Evolutionary conservation across 345 rosid species (phyloP), one percentile per base, ranked within the genome.

Genomic region (Punica granatum): DNA sequence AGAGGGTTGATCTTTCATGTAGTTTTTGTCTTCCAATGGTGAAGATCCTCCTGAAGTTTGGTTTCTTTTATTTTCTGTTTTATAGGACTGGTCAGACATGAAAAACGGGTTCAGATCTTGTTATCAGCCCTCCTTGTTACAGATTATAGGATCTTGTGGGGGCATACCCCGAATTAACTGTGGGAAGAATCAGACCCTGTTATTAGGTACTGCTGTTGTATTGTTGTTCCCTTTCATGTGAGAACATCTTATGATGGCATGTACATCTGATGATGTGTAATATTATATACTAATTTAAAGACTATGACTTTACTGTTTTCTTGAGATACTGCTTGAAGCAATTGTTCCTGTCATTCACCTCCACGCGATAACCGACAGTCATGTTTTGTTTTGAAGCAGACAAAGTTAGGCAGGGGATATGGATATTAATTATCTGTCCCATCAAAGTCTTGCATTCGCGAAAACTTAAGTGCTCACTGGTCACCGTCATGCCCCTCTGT

Each of bases 251-350:
- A 51, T 51, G 58, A 23, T 51, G 61, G 18, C 34, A 56, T 30
- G 61, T 56, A 56, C 61, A 56, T 28, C 33, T 26, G 10, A 26
- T 56, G 34, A 6, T 56, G 33, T 56, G 34, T 33, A 56, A 56
- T 56, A 56, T 56, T 13, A 56, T n/a, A n/a, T 14, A 56, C 61
- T 53, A 53, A 53, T 53, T n/a, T 53, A 53, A n/a, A 53, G 59
- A 53, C 59, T 53, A 3, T 8, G 31, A 21, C 21, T 7, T 25
- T 7, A 13, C 59, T n/a, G 31, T 53, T 53, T n/a, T 53, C 30
- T 23, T 53, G 12, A 25, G 14, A n/a, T 53, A 25, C 12, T 53
- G 59, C 16, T 13, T 15, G 23, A 3, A 37, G 41, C 41, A 37
- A 37, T 37, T 37, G 11, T n/a, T n/a, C n/a, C n/a, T n/a, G n/a